A percentile compares a stretch with the other conserved stretches of the same genome.
phyloP scores from a whole-genome alignment of 768 basidiomycete species.

The Tricholoma furcatifolium region DNA sequence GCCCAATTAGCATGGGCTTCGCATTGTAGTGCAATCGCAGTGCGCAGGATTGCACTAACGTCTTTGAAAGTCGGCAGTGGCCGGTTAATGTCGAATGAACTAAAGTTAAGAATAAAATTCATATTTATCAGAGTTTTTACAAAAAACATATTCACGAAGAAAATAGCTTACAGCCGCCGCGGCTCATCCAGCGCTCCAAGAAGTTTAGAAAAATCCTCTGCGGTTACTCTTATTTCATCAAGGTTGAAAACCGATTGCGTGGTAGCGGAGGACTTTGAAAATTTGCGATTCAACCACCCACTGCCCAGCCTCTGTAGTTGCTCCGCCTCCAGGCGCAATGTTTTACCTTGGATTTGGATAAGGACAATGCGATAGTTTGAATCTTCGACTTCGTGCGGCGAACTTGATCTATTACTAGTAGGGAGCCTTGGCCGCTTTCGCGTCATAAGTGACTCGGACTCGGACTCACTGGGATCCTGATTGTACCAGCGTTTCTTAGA shows the following conservation, averaged over 20 bases:
- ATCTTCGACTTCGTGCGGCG: background rate
- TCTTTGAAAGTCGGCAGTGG: slow-evolving; percentile 25
- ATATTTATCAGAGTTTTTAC: background rate
- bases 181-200: slow-evolving; percentile 31
- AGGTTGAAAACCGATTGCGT: slow-evolving; percentile 18
- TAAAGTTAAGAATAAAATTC: slow-evolving; percentile 6
- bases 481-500: too few species aligned
- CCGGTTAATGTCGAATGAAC: slow-evolving; percentile 13
- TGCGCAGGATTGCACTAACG: slow-evolving; percentile 31
- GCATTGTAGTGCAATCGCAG: slow-evolving; percentile 30
- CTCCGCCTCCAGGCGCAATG: slow-evolving; percentile 36
- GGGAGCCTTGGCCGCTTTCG: background rate
- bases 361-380: slow-evolving; percentile 26
- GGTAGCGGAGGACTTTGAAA: slow-evolving; percentile 1
- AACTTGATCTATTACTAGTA: too few species aligned
- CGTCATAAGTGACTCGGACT: too few species aligned
- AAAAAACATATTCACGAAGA: background rate
- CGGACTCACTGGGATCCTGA: too few species aligned
- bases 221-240: slow-evolving; percentile 17
- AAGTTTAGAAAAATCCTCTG: slow-evolving; percentile 31
- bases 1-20: slow-evolving; percentile 26
- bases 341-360: slow-evolving; percentile 29
- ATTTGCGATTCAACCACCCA: slow-evolving; percentile 27
- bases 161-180: slow-evolving; percentile 28
- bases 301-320: slow-evolving; percentile 30